Conservation (phyloP, 2,329 filamentous ascomycete genomes). For the Westerdykella aurantiaca region DNA sequence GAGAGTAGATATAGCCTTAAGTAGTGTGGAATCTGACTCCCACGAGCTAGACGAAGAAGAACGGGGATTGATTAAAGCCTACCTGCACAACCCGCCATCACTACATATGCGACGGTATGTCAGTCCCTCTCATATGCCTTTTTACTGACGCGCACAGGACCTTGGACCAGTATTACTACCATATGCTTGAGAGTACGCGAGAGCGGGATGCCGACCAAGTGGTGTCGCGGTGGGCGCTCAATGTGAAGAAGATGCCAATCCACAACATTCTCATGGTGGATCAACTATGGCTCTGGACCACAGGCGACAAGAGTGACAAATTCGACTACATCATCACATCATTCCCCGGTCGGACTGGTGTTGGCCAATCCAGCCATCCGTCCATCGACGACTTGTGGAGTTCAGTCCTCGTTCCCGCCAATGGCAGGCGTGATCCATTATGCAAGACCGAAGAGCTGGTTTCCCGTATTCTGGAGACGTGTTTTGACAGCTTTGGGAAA, state of each 20-base stretch:
- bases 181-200: slow-evolving; percentile 9
- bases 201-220: slow-evolving; percentile 9
- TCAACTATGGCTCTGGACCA: slow-evolving; percentile 9
- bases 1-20: not conserved
- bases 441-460: slow-evolving; percentile 5
- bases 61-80: slow-evolving; percentile 5
- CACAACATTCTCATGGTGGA: slow-evolving; percentile 10
- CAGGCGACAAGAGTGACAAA: not conserved
- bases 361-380: not conserved
- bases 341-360: slow-evolving; percentile 7
- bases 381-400: slow-evolving; percentile 5
- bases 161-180: slow-evolving; percentile 10
- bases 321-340: slow-evolving; percentile 2
- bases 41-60: slow-evolving; percentile 10
- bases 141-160: not conserved
- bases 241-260: not conserved
- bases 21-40: not conserved
- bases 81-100: slow-evolving; percentile 7
- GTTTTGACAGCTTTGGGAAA: slow-evolving; percentile 6
- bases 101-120: slow-evolving; percentile 9
- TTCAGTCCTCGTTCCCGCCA: slow-evolving; percentile 2
- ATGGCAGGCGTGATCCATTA: slow-evolving; percentile 2
- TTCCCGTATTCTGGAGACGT: slow-evolving; percentile 8
- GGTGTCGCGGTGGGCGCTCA: slow-evolving; percentile 6
- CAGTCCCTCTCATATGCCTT: not conserved